These are phyloP conservation scores for Calonectria naviculata DNA, from an alignment of 2,329 filamentous ascomycete genomes.

Conservation along the genomic window DNA sequence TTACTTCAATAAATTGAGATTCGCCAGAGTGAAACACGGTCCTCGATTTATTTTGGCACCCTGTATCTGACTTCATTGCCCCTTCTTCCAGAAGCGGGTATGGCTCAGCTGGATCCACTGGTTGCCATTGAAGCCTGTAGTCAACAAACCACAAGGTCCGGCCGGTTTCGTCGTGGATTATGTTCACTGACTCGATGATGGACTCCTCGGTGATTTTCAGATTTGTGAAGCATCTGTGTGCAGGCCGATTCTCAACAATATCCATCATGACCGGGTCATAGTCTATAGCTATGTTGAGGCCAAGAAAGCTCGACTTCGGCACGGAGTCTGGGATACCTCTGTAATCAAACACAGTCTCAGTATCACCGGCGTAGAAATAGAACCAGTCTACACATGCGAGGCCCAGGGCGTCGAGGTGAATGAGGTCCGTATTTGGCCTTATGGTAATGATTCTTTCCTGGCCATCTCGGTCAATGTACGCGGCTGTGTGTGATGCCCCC, in stretches of 20 bases:
- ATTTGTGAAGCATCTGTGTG: background rate
- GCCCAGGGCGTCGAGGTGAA: background rate
- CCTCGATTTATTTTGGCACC: too few species aligned
- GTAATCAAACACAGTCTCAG: background rate
- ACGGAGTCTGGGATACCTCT: background rate
- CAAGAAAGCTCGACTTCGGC: background rate
- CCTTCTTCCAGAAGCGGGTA: background rate
- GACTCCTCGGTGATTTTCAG: background rate
- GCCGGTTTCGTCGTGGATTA: background rate
- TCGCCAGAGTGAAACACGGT: background rate
- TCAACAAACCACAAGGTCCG: background rate
- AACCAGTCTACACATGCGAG: background rate
- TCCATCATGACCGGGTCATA: background rate
- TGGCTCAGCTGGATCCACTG: background rate
- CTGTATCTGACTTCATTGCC: background rate
- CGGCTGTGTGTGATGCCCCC: background rate
- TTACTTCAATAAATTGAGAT: background rate
- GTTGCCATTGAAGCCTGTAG: background rate
- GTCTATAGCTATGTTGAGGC: background rate
- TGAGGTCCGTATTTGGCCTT: background rate
- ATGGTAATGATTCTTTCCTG: background rate
- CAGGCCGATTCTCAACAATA: background rate
- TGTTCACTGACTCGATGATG: background rate
- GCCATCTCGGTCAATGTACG: background rate
- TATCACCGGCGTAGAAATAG: background rate